Base-by-base conservation (phyloP, 1,284 basidiomycete genomes). In the Schizophyllum amplum region DNA sequence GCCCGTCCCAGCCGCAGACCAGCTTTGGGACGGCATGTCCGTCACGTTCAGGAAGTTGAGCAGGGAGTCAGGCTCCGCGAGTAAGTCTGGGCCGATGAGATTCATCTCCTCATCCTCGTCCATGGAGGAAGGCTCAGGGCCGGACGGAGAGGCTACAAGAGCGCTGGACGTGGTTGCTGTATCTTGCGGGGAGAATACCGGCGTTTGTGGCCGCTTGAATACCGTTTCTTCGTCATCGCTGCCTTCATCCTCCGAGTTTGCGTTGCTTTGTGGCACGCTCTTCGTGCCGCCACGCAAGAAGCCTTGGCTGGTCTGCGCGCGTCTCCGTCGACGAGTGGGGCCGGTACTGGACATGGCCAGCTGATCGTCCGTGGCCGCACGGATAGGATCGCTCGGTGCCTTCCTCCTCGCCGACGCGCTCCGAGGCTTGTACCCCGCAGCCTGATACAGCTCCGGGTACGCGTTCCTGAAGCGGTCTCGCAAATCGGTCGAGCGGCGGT, bases 391-490 rank as follows among this genome's bases (percentile, higher is more conserved):
- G 7, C n/a, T n/a, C 5, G 22, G n/a, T n/a, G n/a, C 7, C 47
- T n/a, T 49, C 7, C 47, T n/a, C 22, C n/a, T 5, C n/a, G 47
- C 7, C 22, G 78, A 73, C 46, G 78, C 72, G 62, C 78, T 80
- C 51, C 90, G 78, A 0, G 90, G 89, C 66, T 92, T 92, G 68
- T 92, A 92, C 0, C 90, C 90, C n/a, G 90, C 90, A 5, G 84
- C 83, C 66, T 89, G 83, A 69, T 94, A 94, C 53, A 93, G 78
- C 59, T 90, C 86, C 0, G 92, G 92, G 64, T 91, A 94, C 2
- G 92, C 92, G 69, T 94, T 94, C 60, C 92, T 80, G 67, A 94
- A 94, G 51, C 92, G 78, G 70, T 94, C 92, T 47, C 92, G 75
- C 59, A 94, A 74, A 72, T 94, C 92, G 1, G 92, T 94, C 26